Base-by-base conservation (phyloP, 495 filamentous ascomycete species). In the Astrocystis sublimbata region DNA sequence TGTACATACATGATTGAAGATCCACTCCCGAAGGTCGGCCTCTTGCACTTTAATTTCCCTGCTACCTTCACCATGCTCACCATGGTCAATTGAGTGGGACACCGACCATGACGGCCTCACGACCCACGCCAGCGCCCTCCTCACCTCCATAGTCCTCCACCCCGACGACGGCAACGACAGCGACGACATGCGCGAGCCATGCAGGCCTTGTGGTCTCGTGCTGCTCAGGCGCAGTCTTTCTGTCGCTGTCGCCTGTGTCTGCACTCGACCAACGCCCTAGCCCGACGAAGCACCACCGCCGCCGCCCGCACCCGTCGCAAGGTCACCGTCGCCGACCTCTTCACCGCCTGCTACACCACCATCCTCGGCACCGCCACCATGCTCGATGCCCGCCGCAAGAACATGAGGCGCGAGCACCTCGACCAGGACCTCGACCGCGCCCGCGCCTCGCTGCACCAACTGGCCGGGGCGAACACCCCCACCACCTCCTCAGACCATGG, bases 321-420 rank as follows among this genome's bases (percentile, higher is more conserved):
- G 65, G 71, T 86, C 52, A 78, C 79, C 1, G 77, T 79, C 65
- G 83, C 80, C 66, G 86, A 89, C 73, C 76, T 88, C 15, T 86
- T 89, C 58, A 92, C 89, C 3, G 83, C 87, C 12, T 81, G 85
- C 62, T 92, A 91, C 67, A 86, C 87, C 3, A 85, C 87, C 56
- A 86, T 92, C 38, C 85, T 91, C 60, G 88, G 86, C 2, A 84
- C 85, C n/a, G 91, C 89, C 1, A 83, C 88, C 38, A 73, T 89
- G 2, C 77, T 83, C 28, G 90, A 92, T 74, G 84, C 84, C 1
- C 78, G 77, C 52, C 79, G 76, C 5, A 92, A 92, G 71, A 78
- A 84, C 47, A 69, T 79, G 60, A 81, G 86, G 57, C 82, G 82
- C 51, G 75, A 79, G 58, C 82, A 90, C 66, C 88, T 88, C 79